Evolutionary conservation across 768 basidiomycete genomes (phyloP).

Genomic region (Austroboletus eburneus): DNA sequence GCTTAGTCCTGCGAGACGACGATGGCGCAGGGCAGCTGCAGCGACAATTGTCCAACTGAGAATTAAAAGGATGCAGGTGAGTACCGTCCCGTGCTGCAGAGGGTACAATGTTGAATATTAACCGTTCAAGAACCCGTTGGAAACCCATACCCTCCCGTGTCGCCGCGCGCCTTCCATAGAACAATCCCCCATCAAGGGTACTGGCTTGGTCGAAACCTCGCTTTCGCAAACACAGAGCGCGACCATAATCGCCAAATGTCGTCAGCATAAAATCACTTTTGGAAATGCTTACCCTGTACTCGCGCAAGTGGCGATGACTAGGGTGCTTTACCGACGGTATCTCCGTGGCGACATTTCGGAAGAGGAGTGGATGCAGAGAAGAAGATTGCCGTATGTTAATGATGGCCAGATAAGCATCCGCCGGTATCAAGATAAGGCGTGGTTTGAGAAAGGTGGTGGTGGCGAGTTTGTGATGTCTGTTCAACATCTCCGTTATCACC

Average conservation of each 20-base stretch:
- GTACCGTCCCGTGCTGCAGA: no score
- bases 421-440: neutral
- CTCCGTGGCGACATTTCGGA: slow-evolving; percentile 39
- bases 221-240: slow-evolving; percentile 31
- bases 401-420: neutral
- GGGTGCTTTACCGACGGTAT: no score
- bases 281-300: slow-evolving; percentile 35
- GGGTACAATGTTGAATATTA: no score
- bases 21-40: no score
- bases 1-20: no score
- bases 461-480: neutral
- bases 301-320: no score
- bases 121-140: no score
- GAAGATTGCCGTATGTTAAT: neutral
- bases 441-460: neutral
- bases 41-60: no score
- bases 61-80: no score
- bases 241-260: slow-evolving; percentile 20
- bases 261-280: neutral
- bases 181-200: slow-evolving; percentile 33
- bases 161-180: slow-evolving; percentile 35
- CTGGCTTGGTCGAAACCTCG: slow-evolving; percentile 17
- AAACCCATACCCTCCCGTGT: slow-evolving; percentile 52
- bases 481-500: neutral
- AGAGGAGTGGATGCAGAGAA: neutral